Evolutionary conservation across 768 basidiomycete species (phyloP).

Genomic region (Favolaschia claudopus): DNA sequence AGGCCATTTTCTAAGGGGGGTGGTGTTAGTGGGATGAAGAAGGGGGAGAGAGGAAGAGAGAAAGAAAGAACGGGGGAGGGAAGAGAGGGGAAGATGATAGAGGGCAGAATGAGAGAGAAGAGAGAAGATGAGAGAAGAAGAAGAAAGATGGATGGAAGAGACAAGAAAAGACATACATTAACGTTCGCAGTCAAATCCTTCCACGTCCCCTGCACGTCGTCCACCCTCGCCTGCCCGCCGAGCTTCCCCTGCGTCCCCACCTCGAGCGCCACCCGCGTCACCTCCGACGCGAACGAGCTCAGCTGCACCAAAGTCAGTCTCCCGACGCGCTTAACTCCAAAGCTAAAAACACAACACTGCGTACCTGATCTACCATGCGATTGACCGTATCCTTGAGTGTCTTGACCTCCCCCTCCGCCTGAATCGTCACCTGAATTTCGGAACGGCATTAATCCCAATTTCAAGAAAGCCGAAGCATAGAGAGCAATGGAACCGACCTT

Average conservation of each 20-base stretch:
- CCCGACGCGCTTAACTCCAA: background rate
- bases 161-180: background rate
- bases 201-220: background rate
- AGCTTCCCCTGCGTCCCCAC: background rate
- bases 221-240: background rate
- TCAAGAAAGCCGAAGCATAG: no score
- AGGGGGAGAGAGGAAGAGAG: no score
- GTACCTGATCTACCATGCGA: slow-evolving; percentile 1
- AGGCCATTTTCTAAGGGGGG: slow-evolving; percentile 78
- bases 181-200: slow-evolving; percentile 1
- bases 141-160: no score
- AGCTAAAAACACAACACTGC: background rate
- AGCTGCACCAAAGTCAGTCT: slow-evolving; percentile 4
- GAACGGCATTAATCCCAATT: no score
- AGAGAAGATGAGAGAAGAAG: no score
- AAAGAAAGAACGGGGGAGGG: no score
- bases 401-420: slow-evolving; percentile 2
- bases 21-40: background rate
- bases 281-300: slow-evolving; percentile 4
- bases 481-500: no score
- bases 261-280: slow-evolving; percentile 2
- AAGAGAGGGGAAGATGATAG: no score
- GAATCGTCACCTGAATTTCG: slow-evolving; percentile 1
- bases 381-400: background rate
- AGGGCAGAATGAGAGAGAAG: no score